Base-by-base conservation (phyloP, 257 asterid genomes). In the Solanum etuberosum region DNA sequence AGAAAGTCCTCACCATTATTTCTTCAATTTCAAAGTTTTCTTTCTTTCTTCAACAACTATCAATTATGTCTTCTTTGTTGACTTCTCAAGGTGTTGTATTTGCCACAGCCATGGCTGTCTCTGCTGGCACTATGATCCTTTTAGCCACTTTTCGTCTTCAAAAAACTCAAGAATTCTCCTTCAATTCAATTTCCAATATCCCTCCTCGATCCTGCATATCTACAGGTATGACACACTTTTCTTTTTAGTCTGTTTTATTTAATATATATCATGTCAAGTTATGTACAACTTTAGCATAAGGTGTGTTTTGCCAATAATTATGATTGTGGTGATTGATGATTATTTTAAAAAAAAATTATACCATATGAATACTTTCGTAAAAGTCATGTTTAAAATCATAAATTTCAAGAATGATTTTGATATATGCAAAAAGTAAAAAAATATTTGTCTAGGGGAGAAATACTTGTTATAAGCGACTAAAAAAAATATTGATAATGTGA, bases 61-160 rank as follows among this genome's bases (percentile, higher is more conserved):
- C n/a, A 71, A 71, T 32, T 20, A 81, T 81, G 85, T 29, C 85
- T 81, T 87, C 96, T 15, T 90, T 93, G 82, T 88, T 94, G 86
- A 92, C 92, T 35, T 92, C 98, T 76, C 95, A 93, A 72, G 94
- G 96, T 40, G 85, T 93, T 91, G 95, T 91, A 54, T 85, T 95
- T 88, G 98, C 96, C 63, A 94, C 98, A 3, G 98, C 98, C 89
- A 92, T 95, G 98, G 98, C 97, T 1, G 94, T 95, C 34, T 95
- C 98, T 90, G 98, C 78, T 16, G 78, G 96, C 90, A 94, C 98
- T 16, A 92, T 94, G 8, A 90, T 94, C 86, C 93, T 95, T 67
- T 91, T 95, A 6, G 96, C 97, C 54, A 21, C 85, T 48, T 72
- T 92, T 14, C 95, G 96, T 43, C 94, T 92, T 11, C 98, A 94